Evolutionary conservation across 2,329 filamentous ascomycete species (phyloP), one percentile per base, ranked within the genome.

Genomic region (Fusarium proliferatum): DNA sequence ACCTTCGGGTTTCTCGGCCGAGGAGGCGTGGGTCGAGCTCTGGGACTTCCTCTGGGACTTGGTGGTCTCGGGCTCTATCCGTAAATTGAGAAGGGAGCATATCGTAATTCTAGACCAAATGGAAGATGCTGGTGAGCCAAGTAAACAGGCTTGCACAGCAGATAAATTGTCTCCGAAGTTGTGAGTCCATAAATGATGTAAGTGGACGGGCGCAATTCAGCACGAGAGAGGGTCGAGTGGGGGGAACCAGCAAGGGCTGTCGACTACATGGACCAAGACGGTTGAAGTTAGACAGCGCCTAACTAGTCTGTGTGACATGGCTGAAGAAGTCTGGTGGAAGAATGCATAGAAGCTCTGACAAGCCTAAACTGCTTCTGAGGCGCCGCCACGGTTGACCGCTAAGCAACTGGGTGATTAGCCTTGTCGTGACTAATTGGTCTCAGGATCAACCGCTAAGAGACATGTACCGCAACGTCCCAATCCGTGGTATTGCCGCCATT

Each of bases 181-280:
- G 67, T 72, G 72, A 75, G 69, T 71, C 67, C 67, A 74, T 74
- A 60, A 75, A 77, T 77, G 74, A 77, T 78, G 76, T 78, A 78
- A 77, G 71, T 77, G 74, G 74, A 66, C 68, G 74, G 73, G 71
- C 69, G 64, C 69, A 72, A 71, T 72, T 67, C 59, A 66, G 56
- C 64, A 58, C 33, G 49, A 48, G 68, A 62, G 69, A 55, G 62
- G 70, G 59, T 62, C 21, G 61, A 75, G 72, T 76, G 71, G 75
- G 72, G 51, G 73, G 71, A 53, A 65, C 53, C 66, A 72, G 59
- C 72, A 65, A 73, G 68, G 67, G 61, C 53, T 69, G 51, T 55
- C 23, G 51, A 61, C 38, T 67, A 48, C 42, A 51, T 72, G 57
- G 43, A 42, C 56, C 42, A 39, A 49, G 55, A 57, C 46, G 39